Evolutionary conservation across 305 asterid species (phyloP).

Genomic region (Fraxinus albicans): DNA sequence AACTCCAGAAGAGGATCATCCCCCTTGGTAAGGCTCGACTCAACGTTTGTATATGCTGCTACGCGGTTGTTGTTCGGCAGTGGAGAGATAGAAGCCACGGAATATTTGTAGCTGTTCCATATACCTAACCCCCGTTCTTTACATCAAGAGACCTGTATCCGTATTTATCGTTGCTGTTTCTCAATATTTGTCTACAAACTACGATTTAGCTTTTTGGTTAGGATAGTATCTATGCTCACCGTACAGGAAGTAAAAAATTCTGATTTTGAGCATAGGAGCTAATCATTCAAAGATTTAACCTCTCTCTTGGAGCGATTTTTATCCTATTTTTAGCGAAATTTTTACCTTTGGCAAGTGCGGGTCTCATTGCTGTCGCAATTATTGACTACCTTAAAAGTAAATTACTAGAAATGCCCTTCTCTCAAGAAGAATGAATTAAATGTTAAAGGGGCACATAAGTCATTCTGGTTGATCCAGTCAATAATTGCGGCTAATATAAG

Average conservation of each 20-base stretch:
- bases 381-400: not conserved
- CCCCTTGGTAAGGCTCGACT: conserved; percentile 50
- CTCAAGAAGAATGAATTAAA: not conserved
- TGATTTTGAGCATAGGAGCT: not conserved
- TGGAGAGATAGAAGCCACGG: not conserved
- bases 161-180: not conserved
- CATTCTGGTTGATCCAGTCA: not conserved
- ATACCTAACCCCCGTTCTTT: not conserved
- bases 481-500: not conserved
- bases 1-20: conserved; percentile 82
- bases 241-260: not conserved
- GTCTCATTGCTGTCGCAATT: not conserved
- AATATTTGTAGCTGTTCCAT: not conserved
- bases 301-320: not conserved
- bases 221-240: not conserved
- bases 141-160: not conserved
- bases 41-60: not conserved
- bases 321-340: not conserved
- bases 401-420: not conserved
- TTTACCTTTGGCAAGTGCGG: not conserved
- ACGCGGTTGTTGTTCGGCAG: not conserved
- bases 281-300: not conserved
- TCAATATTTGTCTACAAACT: not conserved
- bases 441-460: not conserved
- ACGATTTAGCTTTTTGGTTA: not conserved